Conservation (phyloP, 768 basidiomycete species). For the Trametopsis cervina region DNA sequence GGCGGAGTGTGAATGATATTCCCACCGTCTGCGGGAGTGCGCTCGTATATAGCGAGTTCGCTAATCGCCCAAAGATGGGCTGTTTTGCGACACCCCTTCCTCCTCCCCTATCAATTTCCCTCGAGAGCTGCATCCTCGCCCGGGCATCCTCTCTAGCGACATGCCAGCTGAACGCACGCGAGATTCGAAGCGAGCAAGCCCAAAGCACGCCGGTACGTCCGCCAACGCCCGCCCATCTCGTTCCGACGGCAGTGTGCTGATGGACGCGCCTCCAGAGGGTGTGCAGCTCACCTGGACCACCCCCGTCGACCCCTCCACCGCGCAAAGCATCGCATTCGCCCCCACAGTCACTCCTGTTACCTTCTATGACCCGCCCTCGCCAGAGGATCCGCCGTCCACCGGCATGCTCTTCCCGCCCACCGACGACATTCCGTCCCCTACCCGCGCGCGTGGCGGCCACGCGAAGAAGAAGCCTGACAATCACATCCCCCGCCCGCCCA, state of each 20-base stretch:
- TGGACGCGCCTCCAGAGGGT: slow-evolving; percentile 20
- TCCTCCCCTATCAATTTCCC: slow-evolving; percentile 11
- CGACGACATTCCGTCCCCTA: slow-evolving; percentile 20
- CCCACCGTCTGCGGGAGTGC: slow-evolving; percentile 3
- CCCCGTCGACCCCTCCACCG: slow-evolving; percentile 32
- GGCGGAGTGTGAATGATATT: slow-evolving; percentile 3
- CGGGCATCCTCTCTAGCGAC: slow-evolving; percentile 3
- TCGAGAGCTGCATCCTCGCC: slow-evolving; percentile 1
- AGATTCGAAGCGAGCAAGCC: slow-evolving; percentile 28
- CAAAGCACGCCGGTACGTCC: slow-evolving; percentile 28
- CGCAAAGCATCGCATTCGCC: slow-evolving; percentile 45
- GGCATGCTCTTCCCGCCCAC: slow-evolving; percentile 55
- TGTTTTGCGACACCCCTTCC: slow-evolving; percentile 15
- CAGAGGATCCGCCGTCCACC: slow-evolving; percentile 31
- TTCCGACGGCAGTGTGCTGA: slow-evolving; percentile 1
- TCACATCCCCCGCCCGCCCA: slow-evolving; percentile 79
- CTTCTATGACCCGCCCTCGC: slow-evolving; percentile 41
- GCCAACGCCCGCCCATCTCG: neutral
- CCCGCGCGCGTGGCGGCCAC: slow-evolving; percentile 31
- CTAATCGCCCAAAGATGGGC: slow-evolving; percentile 10
- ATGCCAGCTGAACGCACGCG: slow-evolving; percentile 46
- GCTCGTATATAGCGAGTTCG: slow-evolving; percentile 13
- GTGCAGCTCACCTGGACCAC: slow-evolving; percentile 40
- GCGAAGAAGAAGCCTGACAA: slow-evolving; percentile 65
- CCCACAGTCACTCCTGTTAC: slow-evolving; percentile 52